Evolutionary conservation across 176 grass and related monocot genomes (phyloP).

Genomic region (Areca catechu): DNA sequence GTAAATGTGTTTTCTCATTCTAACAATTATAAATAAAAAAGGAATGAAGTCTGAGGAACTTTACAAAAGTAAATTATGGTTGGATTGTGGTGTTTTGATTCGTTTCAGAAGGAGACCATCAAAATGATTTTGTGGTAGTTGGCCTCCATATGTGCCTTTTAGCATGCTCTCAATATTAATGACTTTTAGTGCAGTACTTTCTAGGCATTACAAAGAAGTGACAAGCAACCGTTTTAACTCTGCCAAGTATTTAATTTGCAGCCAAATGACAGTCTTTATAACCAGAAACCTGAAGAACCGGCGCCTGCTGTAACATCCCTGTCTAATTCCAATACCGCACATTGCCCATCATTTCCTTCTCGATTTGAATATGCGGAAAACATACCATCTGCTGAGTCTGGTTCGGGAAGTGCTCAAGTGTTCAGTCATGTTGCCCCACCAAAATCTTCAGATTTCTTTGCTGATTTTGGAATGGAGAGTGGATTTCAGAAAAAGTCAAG

Average conservation of each 20-base stretch:
- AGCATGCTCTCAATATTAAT: too few relatives aligned
- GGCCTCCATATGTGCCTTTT: too few relatives aligned
- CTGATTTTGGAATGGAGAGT: conserved; percentile 86
- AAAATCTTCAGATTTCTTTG: conserved; percentile 87
- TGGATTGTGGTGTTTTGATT: too few relatives aligned
- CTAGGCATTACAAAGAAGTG: too few relatives aligned
- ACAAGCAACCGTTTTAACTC: too few relatives aligned
- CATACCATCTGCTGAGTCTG: conserved; percentile 28
- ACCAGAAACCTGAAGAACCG: conserved; percentile 90
- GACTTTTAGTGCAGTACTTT: too few relatives aligned
- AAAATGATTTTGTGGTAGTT: too few relatives aligned
- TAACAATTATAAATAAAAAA: too few relatives aligned
- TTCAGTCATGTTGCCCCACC: conserved; percentile 78
- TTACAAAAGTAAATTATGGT: too few relatives aligned
- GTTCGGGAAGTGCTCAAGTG: conserved; percentile 32
- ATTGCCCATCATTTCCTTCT: conserved; percentile 52
- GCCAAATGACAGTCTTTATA: conserved; percentile 87
- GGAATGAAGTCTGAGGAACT: too few relatives aligned
- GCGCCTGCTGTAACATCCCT: conserved; percentile 39
- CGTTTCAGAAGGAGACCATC: too few relatives aligned
- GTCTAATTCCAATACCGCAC: conserved; percentile 20
- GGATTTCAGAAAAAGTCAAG: conserved; percentile 57
- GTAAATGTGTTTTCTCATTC: conserved; percentile 21
- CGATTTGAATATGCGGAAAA: conserved; percentile 86
- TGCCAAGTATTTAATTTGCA: conserved; percentile 18